Conservation (phyloP, 345 rosid species). For the Excoecaria cochinchinensis region DNA sequence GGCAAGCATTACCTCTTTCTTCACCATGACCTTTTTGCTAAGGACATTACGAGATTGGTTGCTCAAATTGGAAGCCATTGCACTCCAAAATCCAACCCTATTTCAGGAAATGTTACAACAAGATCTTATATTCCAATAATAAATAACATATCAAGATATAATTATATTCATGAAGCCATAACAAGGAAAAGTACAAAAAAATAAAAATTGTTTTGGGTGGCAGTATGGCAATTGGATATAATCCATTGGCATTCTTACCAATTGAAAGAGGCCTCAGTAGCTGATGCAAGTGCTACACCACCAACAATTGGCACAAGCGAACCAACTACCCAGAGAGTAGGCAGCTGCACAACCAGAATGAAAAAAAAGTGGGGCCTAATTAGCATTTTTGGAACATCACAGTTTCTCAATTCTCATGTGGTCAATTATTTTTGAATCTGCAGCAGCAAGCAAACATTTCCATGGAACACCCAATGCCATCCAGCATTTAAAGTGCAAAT, state of each 20-base stretch:
- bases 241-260: constrained; percentile 47
- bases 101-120: not conserved
- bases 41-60: constrained; percentile 41
- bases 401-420: not conserved
- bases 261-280: constrained; percentile 88
- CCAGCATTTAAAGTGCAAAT: not conserved
- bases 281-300: constrained; percentile 94
- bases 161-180: not conserved
- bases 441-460: not conserved
- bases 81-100: constrained; percentile 43
- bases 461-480: not conserved
- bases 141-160: not conserved
- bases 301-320: constrained; percentile 91
- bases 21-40: constrained; percentile 88
- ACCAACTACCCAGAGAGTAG: constrained; percentile 83
- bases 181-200: not conserved
- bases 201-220: not conserved
- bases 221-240: not conserved
- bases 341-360: constrained; percentile 44
- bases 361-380: not conserved
- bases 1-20: constrained; percentile 69
- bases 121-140: not conserved
- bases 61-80: constrained; percentile 39
- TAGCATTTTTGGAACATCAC: not conserved
- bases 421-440: not conserved